Evolutionary conservation across 345 rosid genomes (phyloP).

Genomic region (Salix viminalis): DNA sequence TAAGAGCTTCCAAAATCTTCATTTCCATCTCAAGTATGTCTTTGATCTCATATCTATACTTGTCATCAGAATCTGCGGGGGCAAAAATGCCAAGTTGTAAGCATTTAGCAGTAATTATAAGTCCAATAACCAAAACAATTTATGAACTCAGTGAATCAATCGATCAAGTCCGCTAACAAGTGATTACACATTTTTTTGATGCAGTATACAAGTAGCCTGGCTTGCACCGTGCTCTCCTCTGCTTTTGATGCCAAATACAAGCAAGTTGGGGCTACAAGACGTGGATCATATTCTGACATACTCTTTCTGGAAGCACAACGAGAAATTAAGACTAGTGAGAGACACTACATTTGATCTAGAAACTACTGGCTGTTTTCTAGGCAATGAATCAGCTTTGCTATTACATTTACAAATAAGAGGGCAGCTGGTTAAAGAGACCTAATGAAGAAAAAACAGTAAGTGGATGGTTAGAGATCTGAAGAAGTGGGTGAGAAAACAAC

Average conservation of each 20-base stretch:
- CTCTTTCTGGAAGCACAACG: constrained; percentile 59
- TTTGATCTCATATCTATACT: constrained; percentile 70
- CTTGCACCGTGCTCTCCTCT: constrained; percentile 95
- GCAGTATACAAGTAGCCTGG: constrained; percentile 68
- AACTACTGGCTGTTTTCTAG: not conserved
- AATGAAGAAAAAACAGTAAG: not conserved
- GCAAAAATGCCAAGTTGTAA: constrained; percentile 20
- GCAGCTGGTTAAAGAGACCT: not conserved
- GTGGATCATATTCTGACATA: constrained; percentile 86
- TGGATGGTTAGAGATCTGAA: not conserved
- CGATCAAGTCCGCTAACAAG: constrained; percentile 17
- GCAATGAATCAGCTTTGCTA: not conserved
- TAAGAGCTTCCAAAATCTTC: constrained; percentile 91
- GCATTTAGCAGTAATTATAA: constrained; percentile 14
- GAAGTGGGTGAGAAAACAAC: not conserved
- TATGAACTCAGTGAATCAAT: not conserved
- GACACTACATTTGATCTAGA: not conserved
- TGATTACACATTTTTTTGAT: constrained; percentile 59
- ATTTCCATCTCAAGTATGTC: constrained; percentile 97
- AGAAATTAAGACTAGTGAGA: constrained; percentile 13
- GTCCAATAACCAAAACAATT: not conserved
- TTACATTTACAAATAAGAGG: not conserved
- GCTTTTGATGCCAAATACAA: constrained; percentile 96
- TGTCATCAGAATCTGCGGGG: constrained; percentile 72
- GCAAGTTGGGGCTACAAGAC: constrained; percentile 92